Evolutionary conservation across 441 rosid genomes (phyloP).

Genomic region (Bruguiera hainesii): DNA sequence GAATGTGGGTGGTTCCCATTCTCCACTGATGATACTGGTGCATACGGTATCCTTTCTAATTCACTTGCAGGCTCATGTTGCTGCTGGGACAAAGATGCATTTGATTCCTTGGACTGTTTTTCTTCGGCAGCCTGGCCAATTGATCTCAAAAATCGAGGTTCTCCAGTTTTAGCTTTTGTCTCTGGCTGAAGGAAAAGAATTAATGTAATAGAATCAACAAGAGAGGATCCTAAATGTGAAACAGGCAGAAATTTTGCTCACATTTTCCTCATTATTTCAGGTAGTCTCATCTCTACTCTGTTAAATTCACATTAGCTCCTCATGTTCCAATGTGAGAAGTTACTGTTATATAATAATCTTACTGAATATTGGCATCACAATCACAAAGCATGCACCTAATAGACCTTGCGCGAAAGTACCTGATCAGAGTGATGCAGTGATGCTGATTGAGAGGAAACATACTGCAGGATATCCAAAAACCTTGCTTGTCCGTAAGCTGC

Average conservation of each 20-base stretch:
- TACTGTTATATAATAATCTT: neutral
- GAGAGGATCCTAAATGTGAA: no score
- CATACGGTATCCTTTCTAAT: neutral
- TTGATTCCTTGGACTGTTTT: slow-evolving; percentile 1
- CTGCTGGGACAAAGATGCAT: neutral
- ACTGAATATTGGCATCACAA: neutral
- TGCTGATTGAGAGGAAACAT: slow-evolving; percentile 41
- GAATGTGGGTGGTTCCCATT: neutral
- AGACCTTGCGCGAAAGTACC: slow-evolving; percentile 19
- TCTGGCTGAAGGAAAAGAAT: neutral
- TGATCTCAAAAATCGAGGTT: neutral
- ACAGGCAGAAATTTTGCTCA: neutral
- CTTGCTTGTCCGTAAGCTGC: slow-evolving; percentile 44
- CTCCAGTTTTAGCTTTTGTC: neutral
- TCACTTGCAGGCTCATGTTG: slow-evolving; percentile 4
- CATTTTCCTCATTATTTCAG: neutral
- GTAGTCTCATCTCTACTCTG: neutral
- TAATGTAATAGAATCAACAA: no score
- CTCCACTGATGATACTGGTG: slow-evolving; percentile 1
- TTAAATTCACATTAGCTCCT: neutral
- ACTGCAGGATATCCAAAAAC: slow-evolving; percentile 45
- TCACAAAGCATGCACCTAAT: neutral
- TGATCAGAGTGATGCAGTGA: slow-evolving; percentile 22
- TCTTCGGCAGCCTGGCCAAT: neutral
- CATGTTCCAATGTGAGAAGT: no score